Percentiles rank a stretch among this genome's conserved stretches.
These are phyloP conservation scores for Penicillium canescens DNA, from an alignment of 495 filamentous ascomycete genomes.

Conservation along the genomic window DNA sequence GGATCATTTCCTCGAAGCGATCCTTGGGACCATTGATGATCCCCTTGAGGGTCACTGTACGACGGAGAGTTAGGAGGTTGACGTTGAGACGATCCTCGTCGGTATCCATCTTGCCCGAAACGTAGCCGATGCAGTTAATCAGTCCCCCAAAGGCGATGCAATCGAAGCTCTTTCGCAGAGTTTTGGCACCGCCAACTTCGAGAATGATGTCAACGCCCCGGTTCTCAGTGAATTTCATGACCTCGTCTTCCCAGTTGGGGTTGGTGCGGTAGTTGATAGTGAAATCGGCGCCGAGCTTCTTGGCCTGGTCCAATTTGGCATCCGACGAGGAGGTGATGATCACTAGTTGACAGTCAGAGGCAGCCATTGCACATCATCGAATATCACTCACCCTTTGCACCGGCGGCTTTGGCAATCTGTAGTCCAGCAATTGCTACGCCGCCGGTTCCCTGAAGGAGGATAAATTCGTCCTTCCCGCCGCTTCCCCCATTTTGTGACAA, in stretches of 20 bases:
- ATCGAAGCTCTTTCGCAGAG: slow-evolving; percentile 60
- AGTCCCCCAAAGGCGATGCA: slow-evolving; percentile 67
- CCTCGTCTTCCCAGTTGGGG: slow-evolving; percentile 67
- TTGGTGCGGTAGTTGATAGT: slow-evolving; percentile 70
- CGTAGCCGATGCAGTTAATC: slow-evolving; percentile 67
- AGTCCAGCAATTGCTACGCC: slow-evolving; percentile 76
- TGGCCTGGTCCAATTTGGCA: slow-evolving; percentile 62
- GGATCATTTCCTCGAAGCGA: slow-evolving; percentile 63
- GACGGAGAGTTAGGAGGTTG: slow-evolving; percentile 50
- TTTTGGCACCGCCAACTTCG: slow-evolving; percentile 64
- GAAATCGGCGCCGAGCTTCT: slow-evolving; percentile 55
- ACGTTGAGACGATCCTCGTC: slow-evolving; percentile 47
- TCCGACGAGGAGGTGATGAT: slow-evolving; percentile 78
- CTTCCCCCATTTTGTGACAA: slow-evolving; percentile 60
- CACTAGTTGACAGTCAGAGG: slow-evolving; percentile 25
- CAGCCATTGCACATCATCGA: not conserved
- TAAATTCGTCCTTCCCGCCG: slow-evolving; percentile 61
- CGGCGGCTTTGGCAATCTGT: slow-evolving; percentile 79
- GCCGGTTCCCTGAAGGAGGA: slow-evolving; percentile 78
- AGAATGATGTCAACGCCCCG: slow-evolving; percentile 69
- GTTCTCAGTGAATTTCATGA: slow-evolving; percentile 58
- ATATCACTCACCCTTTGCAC: slow-evolving; percentile 54
- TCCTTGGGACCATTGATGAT: slow-evolving; percentile 60
- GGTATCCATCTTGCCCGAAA: slow-evolving; percentile 56
- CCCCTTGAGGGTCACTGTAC: slow-evolving; percentile 56